These are phyloP conservation scores for Leishmania tarentolae DNA, from an alignment of 208 protist genomes.

Conservation along the genomic window DNA sequence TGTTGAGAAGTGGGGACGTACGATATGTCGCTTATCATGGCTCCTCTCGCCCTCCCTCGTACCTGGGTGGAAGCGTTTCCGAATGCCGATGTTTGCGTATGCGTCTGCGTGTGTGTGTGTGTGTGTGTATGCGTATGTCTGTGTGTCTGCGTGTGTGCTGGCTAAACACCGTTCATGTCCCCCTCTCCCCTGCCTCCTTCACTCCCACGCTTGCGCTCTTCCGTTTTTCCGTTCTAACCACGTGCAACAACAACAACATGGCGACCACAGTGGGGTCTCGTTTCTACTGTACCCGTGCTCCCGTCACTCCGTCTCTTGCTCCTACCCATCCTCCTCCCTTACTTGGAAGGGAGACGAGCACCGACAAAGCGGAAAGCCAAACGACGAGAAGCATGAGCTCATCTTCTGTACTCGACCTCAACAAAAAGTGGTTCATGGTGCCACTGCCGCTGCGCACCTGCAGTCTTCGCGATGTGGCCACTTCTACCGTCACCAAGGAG, in stretches of 20 bases:
- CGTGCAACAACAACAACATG: not conserved
- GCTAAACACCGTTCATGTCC: not conserved
- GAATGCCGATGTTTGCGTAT: not conserved
- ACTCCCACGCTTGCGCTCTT: not conserved
- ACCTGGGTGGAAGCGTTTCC: not conserved
- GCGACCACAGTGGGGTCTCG: not conserved
- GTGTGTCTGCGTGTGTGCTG: not conserved
- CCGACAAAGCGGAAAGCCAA: constrained; percentile 5
- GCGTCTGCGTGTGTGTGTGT: not conserved
- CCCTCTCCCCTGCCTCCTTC: not conserved
- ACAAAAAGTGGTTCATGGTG: constrained; percentile 82
- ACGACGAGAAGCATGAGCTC: constrained; percentile 14
- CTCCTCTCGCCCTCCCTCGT: not conserved
- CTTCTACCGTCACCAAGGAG: constrained; percentile 66
- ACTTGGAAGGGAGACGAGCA: not conserved
- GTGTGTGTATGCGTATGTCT: not conserved
- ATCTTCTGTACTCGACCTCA: constrained; percentile 64
- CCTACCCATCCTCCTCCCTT: not conserved
- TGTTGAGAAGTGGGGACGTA: not conserved
- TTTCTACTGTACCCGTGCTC: not conserved
- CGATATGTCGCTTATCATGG: not conserved
- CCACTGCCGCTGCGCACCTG: constrained; percentile 71
- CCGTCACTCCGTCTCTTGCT: not conserved
- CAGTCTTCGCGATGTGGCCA: constrained; percentile 90
- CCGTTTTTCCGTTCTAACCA: not conserved